Base-by-base conservation (phyloP, 2,329 filamentous ascomycete species). In the Mollisia scopiformis region DNA sequence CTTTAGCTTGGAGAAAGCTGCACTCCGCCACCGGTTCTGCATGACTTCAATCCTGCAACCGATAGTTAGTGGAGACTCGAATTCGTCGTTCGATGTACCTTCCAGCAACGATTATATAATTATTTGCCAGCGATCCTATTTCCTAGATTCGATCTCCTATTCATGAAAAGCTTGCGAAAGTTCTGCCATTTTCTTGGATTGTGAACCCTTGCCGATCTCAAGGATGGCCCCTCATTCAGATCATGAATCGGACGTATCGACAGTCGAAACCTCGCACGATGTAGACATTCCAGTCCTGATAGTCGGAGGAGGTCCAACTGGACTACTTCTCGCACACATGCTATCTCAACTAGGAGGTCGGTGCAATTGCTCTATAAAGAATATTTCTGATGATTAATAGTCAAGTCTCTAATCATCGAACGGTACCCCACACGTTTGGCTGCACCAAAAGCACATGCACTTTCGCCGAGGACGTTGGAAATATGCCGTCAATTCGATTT, bases 241-340 rank as follows among this genome's bases (percentile, higher is more conserved):
- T 19, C 58, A 57, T 31, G 47, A 50, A 23, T 2, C 49, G 28
- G 37, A 49, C 27, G 23, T 27, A 30, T n/a, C 8, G 14, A 54
- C 25, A 0, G 13, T 28, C 8, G 21, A 47, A 21, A 54, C 23
- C 19, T 52, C 16, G 19, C 30, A 30, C 25, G 13, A 30, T 39
- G 35, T 51, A 11, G 64, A 73, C 13, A 66, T 75, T 6, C 72
- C 73, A 19, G 73, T 76, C n/a, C 65, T 77, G 10, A 74, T 76
- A 35, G 65, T 75, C 33, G 74, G 74, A 23, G 75, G 75, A 4
- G 75, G 75, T 1, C 73, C 74, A 23, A 73, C 70, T 21, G 75
- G 75, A n/a, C 66, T 77, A 8, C 62, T 76, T 2, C 67, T 73
- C 4, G 73, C 74, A 3, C 73, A 72, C 55, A 68, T 77, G 59